Evolutionary conservation across 805 yeast genomes (phyloP).

Genomic region (Teunomyces funiuensis): DNA sequence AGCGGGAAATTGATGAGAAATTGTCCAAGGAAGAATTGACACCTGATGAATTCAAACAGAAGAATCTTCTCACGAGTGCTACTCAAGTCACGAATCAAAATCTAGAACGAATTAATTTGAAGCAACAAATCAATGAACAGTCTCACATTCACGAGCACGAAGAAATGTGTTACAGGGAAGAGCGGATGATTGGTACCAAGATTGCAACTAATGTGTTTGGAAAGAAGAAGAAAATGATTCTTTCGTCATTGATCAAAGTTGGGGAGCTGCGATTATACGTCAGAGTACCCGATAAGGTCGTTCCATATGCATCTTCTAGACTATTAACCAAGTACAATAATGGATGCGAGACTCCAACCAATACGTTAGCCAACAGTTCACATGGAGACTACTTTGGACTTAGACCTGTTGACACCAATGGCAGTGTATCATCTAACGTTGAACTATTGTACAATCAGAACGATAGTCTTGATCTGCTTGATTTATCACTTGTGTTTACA

Average conservation of each 20-base stretch:
- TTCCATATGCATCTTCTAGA: constrained; percentile 39
- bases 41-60: constrained; percentile 31
- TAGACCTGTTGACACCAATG: neutral
- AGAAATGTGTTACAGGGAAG: constrained; percentile 8
- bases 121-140: neutral
- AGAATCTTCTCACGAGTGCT: constrained; percentile 24
- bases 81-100: neutral
- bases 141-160: constrained; percentile 1
- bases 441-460: constrained; percentile 3
- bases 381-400: neutral
- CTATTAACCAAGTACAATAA: constrained; percentile 37
- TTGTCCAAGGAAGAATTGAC: constrained; percentile 26
- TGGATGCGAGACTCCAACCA: constrained; percentile 10
- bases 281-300: constrained; percentile 31
- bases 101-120: neutral
- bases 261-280: constrained; percentile 36
- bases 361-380: neutral
- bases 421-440: neutral
- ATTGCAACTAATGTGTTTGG: constrained; percentile 25
- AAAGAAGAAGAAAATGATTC: constrained; percentile 37
- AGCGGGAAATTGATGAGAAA: constrained; percentile 35
- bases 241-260: constrained; percentile 31
- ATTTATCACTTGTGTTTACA: constrained; percentile 29
- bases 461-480: constrained; percentile 13
- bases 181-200: constrained; percentile 30